Percentiles rank a stretch among this genome's conserved stretches.
These are phyloP conservation scores for Lagenidium sp. DNA, from an alignment of 352 stramenopile species.

Conservation along the genomic window DNA sequence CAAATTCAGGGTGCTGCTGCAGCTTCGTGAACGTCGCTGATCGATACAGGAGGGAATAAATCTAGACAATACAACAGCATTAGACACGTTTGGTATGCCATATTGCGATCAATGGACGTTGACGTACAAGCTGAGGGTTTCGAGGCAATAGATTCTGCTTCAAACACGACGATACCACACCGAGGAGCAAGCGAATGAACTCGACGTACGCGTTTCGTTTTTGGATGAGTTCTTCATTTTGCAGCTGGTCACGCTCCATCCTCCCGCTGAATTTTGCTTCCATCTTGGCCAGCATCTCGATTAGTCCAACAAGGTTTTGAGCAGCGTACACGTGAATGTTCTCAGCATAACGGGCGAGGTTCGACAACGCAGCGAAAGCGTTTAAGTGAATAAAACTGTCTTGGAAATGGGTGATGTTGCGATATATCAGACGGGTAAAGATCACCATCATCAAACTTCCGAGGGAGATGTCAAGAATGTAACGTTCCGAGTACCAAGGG, in stretches of 20 bases:
- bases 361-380: conserved; percentile 61
- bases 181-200: conserved; percentile 63
- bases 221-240: conserved; percentile 33
- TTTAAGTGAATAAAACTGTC: conserved; percentile 76
- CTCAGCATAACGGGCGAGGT: conserved; percentile 58
- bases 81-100: background rate
- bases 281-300: conserved; percentile 74
- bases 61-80: conserved; percentile 16
- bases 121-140: conserved; percentile 67
- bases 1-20: conserved; percentile 49
- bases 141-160: conserved; percentile 52
- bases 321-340: conserved; percentile 68
- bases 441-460: conserved; percentile 73
- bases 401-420: conserved; percentile 75
- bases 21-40: conserved; percentile 45
- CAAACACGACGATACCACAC: conserved; percentile 52
- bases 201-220: conserved; percentile 64
- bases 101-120: background rate
- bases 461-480: conserved; percentile 67
- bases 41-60: conserved; percentile 78
- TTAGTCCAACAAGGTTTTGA: conserved; percentile 52
- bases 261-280: conserved; percentile 44
- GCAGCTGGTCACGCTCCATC: conserved; percentile 28
- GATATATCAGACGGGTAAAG: conserved; percentile 62
- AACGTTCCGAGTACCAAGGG: conserved; percentile 70